Conservation (phyloP, 192 early-diverging fungal species). For the Gonapodya sp. region DNA sequence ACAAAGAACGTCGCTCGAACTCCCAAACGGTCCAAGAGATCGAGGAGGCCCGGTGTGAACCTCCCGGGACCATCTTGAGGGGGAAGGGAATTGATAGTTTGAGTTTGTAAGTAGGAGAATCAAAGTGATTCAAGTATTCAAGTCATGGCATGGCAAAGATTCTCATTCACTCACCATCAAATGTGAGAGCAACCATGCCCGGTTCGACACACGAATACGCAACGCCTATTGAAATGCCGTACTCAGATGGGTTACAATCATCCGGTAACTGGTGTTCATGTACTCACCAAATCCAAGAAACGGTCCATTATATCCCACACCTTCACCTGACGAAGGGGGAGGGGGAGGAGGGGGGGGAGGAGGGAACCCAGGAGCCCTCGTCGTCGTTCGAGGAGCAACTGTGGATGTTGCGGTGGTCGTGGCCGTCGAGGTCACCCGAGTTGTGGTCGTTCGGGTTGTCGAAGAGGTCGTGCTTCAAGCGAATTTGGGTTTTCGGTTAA, state of each 20-base stretch:
- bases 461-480: not conserved
- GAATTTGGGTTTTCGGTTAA: too few species aligned
- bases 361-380: too few species aligned
- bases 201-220: conserved; percentile 4
- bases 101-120: too few species aligned
- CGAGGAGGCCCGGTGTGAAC: not conserved
- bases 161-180: not conserved
- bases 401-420: not conserved
- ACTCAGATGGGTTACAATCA: too few species aligned
- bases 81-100: too few species aligned
- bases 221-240: not conserved
- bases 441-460: not conserved
- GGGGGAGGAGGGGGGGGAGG: not conserved
- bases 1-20: conserved; percentile 3
- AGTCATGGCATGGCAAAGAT: too few species aligned
- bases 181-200: conserved; percentile 7
- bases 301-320: too few species aligned
- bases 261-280: too few species aligned
- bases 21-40: not conserved
- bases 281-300: too few species aligned
- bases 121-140: too few species aligned
- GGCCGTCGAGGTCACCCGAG: not conserved
- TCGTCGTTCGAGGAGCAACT: not conserved
- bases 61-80: not conserved
- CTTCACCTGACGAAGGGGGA: not conserved